Evolutionary conservation across 495 filamentous ascomycete species (phyloP), one percentile per base, ranked within the genome.

Genomic region (Penicillium paxilli): DNA sequence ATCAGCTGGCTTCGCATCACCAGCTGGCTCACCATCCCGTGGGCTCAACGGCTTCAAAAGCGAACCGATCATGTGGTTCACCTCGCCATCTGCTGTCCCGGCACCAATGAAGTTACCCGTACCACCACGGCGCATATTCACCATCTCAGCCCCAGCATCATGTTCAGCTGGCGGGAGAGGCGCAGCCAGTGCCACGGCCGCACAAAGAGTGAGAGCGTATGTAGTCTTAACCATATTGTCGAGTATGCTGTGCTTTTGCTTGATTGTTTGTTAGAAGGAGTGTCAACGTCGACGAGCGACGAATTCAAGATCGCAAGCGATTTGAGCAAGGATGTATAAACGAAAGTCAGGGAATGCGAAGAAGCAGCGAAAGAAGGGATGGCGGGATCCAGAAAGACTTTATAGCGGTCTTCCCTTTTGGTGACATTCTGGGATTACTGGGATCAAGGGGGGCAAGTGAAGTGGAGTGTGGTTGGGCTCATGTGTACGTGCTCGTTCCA

Each of bases 211-310:
- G 4, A 67, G 52, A 7, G 58, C 62, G 25, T 65, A 62, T 28
- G 56, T 62, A 33, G 62, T 54, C 56, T 67, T 67, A 9, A 67
- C 64, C 64, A 67, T 65, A 2, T 40, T 67, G 58, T 47, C 25
- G 20, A n/a, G 5, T 19, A 9, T 40, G 20, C 17, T 24, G 21
- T 19, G 37, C 14, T 54, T 23, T 40, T 24, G 4, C 22, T 19
- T 20, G 16, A n/a, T n/a, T n/a, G n/a, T n/a, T n/a, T n/a, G n/a
- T n/a, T 5, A 32, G 25, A 64, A 59, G 2, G 61, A 64, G 45
- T 55, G 60, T 38, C 54, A 59, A 52, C 47, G 64, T 45, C 64
- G 55, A 32, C 64, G 51, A 59, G 48, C 64, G 62, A 65, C 64
- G 47, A 32, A 45, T 32, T n/a, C n/a, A 1, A 35, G 22, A 47